Evolutionary conservation across 1,284 basidiomycete species (phyloP), one percentile per base, ranked within the genome.

Genomic region (Leccinum pallidistipes): DNA sequence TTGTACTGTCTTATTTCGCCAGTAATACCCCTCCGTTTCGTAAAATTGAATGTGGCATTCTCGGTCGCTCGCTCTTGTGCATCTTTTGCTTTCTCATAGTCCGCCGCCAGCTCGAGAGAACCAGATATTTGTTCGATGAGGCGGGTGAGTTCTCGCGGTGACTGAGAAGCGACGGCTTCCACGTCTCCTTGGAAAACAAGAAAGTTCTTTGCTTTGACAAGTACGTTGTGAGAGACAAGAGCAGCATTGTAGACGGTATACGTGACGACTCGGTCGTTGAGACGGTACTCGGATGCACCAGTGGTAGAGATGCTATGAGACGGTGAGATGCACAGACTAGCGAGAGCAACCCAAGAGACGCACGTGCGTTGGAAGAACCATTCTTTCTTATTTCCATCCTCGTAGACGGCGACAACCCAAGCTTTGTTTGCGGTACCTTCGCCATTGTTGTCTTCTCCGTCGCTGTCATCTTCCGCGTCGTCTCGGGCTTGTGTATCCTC

Each of bases 121-220:
- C 95, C 95, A 65, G 90, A 94, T 66, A 99, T 98, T 73, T 98
- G 95, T 69, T 99, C 97, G 56, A 99, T 92, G 51, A 99, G 86
- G 40, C 86, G 85, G 1, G 95, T 87, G 24, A 99, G 86, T 66
- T 97, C 95, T 66, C 90, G 90, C 9, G 96, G 86, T 1, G 94
- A 95, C 71, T 99, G 97, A 8, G 94, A 94, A 0, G 97, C 97
- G 53, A 99, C 94, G 2, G 95, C 94, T 78, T 99, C 97, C 43
- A 99, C 97, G 74, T 99, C 97, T 59, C 97, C 97, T 76, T 98
- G 95, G 79, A 99, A 99, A n/a, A 99, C 97, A 59, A 99, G 88
- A 73, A 99, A 99, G 80, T 99, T 99, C 80, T 98, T 98, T 21
- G 97, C 97, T 78, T 98, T 98, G 73, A 99, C 96, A 60, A 99